A percentile compares a stretch with the other conserved stretches of the same genome.
These are phyloP conservation scores for Rasamsonia emersonii DNA, from an alignment of 2,329 filamentous ascomycete genomes.

Conservation along the genomic window DNA sequence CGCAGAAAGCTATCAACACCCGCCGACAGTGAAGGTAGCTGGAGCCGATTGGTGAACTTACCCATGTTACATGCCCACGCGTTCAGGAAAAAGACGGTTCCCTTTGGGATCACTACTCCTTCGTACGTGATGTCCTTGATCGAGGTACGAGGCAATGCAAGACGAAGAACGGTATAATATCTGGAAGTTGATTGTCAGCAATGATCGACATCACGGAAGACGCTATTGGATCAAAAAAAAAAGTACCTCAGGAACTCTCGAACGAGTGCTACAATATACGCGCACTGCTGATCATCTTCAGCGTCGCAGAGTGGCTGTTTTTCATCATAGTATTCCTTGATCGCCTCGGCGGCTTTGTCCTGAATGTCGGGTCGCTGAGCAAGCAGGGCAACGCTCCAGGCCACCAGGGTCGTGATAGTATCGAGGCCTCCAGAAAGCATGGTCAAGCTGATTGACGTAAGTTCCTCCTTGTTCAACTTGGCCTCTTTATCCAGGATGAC, in stretches of 20 bases:
- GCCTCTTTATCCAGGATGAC: constrained; percentile 57
- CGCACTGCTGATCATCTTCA: constrained; percentile 55
- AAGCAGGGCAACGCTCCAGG: constrained; percentile 56
- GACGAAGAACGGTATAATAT: constrained; percentile 55
- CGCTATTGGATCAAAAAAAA: background rate
- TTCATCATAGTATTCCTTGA: constrained; percentile 45
- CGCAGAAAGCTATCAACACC: constrained; percentile 1
- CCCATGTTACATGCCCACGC: constrained; percentile 63
- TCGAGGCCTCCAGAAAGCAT: constrained; percentile 62
- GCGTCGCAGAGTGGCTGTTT: constrained; percentile 51
- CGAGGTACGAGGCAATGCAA: constrained; percentile 54
- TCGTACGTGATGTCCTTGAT: constrained; percentile 53
- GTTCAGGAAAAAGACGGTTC: constrained; percentile 57
- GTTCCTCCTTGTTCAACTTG: constrained; percentile 53
- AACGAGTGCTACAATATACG: constrained; percentile 55
- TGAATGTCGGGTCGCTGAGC: constrained; percentile 55
- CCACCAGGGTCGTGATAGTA: constrained; percentile 57
- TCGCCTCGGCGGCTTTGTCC: constrained; percentile 49
- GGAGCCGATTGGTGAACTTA: constrained; percentile 31
- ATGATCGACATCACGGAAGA: too few relatives aligned
- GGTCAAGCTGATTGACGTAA: constrained; percentile 57
- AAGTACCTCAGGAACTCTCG: constrained; percentile 49
- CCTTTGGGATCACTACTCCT: constrained; percentile 50
- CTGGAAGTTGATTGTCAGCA: constrained; percentile 19
- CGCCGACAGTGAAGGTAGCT: background rate